Percentiles rank a stretch among this genome's conserved stretches.
These are phyloP conservation scores for Radiomyces spectabilis DNA, from an alignment of 192 early-diverging fungal species.

Conservation along the genomic window DNA sequence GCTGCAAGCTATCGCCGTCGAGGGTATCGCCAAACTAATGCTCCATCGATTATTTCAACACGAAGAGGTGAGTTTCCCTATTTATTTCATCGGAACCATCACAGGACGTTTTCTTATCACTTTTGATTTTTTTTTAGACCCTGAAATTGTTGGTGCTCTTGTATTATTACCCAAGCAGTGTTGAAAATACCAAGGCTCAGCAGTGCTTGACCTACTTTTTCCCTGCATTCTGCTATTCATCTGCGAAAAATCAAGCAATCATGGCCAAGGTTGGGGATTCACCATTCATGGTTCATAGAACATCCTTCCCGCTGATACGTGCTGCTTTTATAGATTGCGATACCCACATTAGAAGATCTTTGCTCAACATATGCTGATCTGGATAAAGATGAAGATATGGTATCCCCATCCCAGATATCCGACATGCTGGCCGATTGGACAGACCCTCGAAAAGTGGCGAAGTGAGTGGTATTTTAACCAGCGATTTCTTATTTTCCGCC, in stretches of 20 bases:
- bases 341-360: slow-evolving; percentile 30
- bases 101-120: not conserved
- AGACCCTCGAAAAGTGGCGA: slow-evolving; percentile 58
- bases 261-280: slow-evolving; percentile 46
- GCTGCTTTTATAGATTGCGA: slow-evolving; percentile 20
- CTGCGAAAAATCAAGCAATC: slow-evolving; percentile 58
- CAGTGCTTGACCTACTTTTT: slow-evolving; percentile 91
- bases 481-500: not conserved
- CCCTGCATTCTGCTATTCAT: slow-evolving; percentile 75
- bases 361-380: slow-evolving; percentile 19
- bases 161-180: slow-evolving; percentile 74
- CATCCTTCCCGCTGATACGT: slow-evolving; percentile 1
- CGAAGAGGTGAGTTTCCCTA: slow-evolving; percentile 33
- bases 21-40: slow-evolving; percentile 74
- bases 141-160: slow-evolving; percentile 69
- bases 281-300: slow-evolving; percentile 9
- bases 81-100: too few species aligned
- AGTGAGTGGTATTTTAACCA: slow-evolving; percentile 36
- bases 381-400: slow-evolving; percentile 37
- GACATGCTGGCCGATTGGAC: slow-evolving; percentile 75
- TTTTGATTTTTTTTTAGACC: slow-evolving; percentile 31
- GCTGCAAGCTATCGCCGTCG: slow-evolving; percentile 63
- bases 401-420: slow-evolving; percentile 51
- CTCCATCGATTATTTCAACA: slow-evolving; percentile 33
- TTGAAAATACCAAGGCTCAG: slow-evolving; percentile 55